phyloP scores from a whole-genome alignment of 345 rosid species.

The Sonneratia caseolaris region DNA sequence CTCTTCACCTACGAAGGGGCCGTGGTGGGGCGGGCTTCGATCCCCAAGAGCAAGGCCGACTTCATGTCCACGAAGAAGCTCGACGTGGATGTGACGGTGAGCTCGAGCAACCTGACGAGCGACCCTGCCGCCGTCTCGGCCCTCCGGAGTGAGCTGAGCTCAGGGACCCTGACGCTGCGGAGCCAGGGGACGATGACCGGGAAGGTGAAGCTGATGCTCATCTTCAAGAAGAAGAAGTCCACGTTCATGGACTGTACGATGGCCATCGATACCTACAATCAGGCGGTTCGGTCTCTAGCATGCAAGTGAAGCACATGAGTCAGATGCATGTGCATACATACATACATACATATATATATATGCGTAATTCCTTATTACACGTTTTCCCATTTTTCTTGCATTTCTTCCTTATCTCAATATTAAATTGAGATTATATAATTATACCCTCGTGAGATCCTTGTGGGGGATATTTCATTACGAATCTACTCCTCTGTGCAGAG shows the following conservation, averaged over 20 bases:
- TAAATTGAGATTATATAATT: background rate
- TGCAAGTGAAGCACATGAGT: constrained; percentile 4
- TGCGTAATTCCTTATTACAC: no score
- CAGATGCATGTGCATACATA: background rate
- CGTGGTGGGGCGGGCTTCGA: constrained; percentile 4
- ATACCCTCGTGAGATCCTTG: no score
- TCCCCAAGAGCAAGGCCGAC: constrained; percentile 12
- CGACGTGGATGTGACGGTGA: constrained; percentile 5
- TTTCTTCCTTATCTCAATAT: no score
- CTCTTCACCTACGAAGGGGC: constrained; percentile 11
- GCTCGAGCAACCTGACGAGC: constrained; percentile 6
- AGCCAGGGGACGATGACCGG: constrained; percentile 11
- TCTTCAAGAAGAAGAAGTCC: constrained; percentile 15
- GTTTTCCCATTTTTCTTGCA: no score
- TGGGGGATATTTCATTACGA: no score
- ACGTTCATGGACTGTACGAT: constrained; percentile 11
- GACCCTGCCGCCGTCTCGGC: background rate
- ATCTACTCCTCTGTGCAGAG: no score
- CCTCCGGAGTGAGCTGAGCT: constrained; percentile 6
- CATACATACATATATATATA: background rate
- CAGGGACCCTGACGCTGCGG: constrained; percentile 9
- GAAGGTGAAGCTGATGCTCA: constrained; percentile 15
- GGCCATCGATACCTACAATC: background rate
- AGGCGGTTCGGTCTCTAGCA: constrained; percentile 4
- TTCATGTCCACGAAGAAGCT: constrained; percentile 14